Evolutionary conservation across 257 asterid genomes (phyloP).

Genomic region (Nemophila menziesii): DNA sequence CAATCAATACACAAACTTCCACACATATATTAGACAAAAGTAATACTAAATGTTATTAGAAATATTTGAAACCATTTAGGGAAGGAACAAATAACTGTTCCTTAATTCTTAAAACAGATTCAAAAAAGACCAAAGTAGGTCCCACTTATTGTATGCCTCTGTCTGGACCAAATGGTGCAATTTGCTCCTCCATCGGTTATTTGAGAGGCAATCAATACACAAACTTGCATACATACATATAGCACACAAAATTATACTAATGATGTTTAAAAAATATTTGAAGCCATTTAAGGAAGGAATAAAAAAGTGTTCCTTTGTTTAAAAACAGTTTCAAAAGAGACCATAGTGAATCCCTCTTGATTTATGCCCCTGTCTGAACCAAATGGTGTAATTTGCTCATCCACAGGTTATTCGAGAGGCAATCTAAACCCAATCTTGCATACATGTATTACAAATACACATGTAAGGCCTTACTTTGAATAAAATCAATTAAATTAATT

Average conservation of each 20-base stretch:
- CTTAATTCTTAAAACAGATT: slow-evolving; percentile 15
- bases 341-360: background rate
- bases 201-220: slow-evolving; percentile 6
- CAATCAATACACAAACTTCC: background rate
- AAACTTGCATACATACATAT: background rate
- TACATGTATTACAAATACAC: too few species aligned
- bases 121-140: background rate
- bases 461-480: too few species aligned
- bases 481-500: too few species aligned
- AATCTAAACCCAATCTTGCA: background rate
- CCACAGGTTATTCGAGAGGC: slow-evolving; percentile 16
- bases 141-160: slow-evolving; percentile 11
- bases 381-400: slow-evolving; percentile 2
- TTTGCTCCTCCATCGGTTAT: slow-evolving; percentile 14
- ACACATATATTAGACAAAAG: too few species aligned
- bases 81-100: slow-evolving; percentile 11
- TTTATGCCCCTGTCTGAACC: slow-evolving; percentile 22
- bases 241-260: too few species aligned
- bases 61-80: slow-evolving; percentile 13
- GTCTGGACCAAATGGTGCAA: slow-evolving; percentile 11
- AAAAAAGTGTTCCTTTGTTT: slow-evolving; percentile 7
- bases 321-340: slow-evolving; percentile 9
- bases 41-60: background rate
- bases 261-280: slow-evolving; percentile 4
- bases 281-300: slow-evolving; percentile 17